phyloP scores from a whole-genome alignment of 2,329 filamentous ascomycete species.

The Hypocreales sp. region DNA sequence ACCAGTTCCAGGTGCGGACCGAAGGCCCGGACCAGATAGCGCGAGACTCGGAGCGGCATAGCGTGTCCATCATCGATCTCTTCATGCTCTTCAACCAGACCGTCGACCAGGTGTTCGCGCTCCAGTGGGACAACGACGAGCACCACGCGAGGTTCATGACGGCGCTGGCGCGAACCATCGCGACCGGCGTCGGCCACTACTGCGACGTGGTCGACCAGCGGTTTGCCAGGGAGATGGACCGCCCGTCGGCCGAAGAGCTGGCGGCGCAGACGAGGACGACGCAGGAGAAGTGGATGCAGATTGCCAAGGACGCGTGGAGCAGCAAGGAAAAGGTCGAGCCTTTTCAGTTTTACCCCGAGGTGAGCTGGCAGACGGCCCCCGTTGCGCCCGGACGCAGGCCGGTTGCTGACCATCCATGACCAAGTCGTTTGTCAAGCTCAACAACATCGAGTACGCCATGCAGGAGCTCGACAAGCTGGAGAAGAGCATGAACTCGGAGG shows the following conservation, averaged over 20 bases:
- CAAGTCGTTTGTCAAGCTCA: conserved; percentile 97
- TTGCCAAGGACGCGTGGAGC: conserved; percentile 86
- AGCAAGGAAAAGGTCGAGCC: conserved; percentile 88
- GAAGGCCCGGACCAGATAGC: conserved; percentile 46
- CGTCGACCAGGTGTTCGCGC: conserved; percentile 68
- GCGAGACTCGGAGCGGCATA: conserved; percentile 74
- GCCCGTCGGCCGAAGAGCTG: conserved; percentile 74
- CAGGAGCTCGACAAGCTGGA: conserved; percentile 84
- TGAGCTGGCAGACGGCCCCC: no score
- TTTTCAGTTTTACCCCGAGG: conserved; percentile 91
- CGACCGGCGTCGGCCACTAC: conserved; percentile 69
- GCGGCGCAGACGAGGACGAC: conserved; percentile 62
- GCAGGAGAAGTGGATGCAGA: conserved; percentile 85
- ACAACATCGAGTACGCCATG: conserved; percentile 93
- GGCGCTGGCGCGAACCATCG: conserved; percentile 69
- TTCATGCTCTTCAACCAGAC: conserved; percentile 90
- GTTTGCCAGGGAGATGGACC: conserved; percentile 87
- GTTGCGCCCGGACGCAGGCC: no score
- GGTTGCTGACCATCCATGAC: no score
- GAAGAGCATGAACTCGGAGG: conserved; percentile 78
- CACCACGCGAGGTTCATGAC: conserved; percentile 98
- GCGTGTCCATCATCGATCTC: conserved; percentile 81
- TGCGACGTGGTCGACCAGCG: conserved; percentile 79
- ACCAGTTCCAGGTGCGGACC: conserved; percentile 64
- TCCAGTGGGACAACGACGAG: conserved; percentile 87